Evolutionary conservation across 768 basidiomycete species (phyloP), one percentile per base, ranked within the genome.

Genomic region (Fomitopsis serialis): DNA sequence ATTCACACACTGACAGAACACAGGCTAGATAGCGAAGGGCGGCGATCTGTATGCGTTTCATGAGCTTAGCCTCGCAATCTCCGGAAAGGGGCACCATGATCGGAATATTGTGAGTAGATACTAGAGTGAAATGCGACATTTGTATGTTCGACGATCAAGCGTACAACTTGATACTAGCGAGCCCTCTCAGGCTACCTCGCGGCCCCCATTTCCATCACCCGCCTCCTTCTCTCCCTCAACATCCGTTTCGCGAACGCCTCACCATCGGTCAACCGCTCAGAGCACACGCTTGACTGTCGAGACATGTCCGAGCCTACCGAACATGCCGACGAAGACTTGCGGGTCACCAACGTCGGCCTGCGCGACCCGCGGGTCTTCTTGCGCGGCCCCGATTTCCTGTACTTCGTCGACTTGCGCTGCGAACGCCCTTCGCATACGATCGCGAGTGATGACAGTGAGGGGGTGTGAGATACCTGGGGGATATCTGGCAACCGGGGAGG

Each of bases 221-320:
- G 49, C 50, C 47, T 46, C 21, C 61, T 47, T 12, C 65, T 54
- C 40, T 63, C 62, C 22, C 56, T 57, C 27, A 66, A 53, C 34
- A 55, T 48, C 15, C 45, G 34, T 54, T 54, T 55, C 27, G 65
- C 65, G 23, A 61, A 64, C 29, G 56, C 58, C 52, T 66, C 65
- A 17, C 55, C 58, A 40, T 64, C 65, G 1, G 61, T 63, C 40
- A 66, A 56, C 10, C 50, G 43, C 12, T 55, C 63, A n/a, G 63
- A 61, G 19, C 19, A 19, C 5, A 53, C 21, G 45, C 57, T 62
- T 2, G 57, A 56, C 43, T 46, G 37, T 21, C 61, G 58, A 25
- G 65, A 66, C 61, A 66, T 66, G 13, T 61, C 61, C 11, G 62
- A 63, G 29, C 58, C 60, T 17, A 61, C 55, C 12, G 64, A 61